Base-by-base conservation (phyloP, 352 stramenopile species). In the Pythium periplocum region DNA sequence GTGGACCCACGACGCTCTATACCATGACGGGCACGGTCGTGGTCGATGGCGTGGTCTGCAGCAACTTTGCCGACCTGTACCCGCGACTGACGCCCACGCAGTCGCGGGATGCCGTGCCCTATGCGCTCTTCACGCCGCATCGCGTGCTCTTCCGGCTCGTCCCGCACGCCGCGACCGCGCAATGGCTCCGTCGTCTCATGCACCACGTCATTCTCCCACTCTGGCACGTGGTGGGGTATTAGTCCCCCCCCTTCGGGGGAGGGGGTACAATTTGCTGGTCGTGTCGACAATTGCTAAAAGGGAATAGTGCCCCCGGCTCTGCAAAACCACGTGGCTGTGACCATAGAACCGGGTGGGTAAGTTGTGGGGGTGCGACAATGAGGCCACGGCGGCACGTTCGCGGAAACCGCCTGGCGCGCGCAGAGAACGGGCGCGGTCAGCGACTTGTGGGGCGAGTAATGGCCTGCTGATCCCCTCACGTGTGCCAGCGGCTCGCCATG, bases 31-130 rank as follows among this genome's bases (percentile, higher is more conserved):
- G 78, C 59, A 86, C 79, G 45, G 17, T 89, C 43, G 72, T 91
- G 48, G 74, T 89, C 44, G 64, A 85, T 44, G 75, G 75, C 48
- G 73, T 76, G 53, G 62, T 88, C 41, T 91, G 80, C 59, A 87
- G 78, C 59, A 91, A 86, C 69, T 91, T 89, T 47, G 80, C 75
- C 48, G 78, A 87, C 64, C 72, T 73, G 41, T 91, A 91, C 41
- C 75, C 44, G 47, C 26, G 36, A 1, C 34, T 31, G 36, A 9
- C 8, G 33, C 17, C 45, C 6, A 11, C 26, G 30, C 30, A 7
- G 32, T 31, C 36, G 17, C 50, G 57, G 5, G 73, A 86, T 61
- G 59, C 51, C 9, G 48, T 83, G 36, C 61, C 64, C 26, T 80
- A 69, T 55, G 55, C 57, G 61, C 63, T 90, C 39, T 87, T 90